Percentiles rank a stretch among this genome's conserved stretches.
phyloP scores from a whole-genome alignment of 2,329 filamentous ascomycete species.

The Ascochyta fabae region DNA sequence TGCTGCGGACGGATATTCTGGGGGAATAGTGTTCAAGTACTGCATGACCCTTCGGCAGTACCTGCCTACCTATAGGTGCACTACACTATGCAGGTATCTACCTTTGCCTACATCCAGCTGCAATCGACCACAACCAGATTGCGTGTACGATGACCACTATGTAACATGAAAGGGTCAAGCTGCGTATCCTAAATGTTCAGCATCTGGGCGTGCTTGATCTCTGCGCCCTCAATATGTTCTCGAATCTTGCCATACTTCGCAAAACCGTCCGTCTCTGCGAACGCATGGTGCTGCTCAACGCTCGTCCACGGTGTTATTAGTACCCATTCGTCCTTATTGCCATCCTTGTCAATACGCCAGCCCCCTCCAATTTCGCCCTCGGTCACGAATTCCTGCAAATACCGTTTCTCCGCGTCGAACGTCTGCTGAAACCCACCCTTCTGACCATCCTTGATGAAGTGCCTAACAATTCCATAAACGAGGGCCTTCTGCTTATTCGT shows the following conservation, averaged over 20 bases:
- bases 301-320: slow-evolving; percentile 50
- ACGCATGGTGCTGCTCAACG: slow-evolving; percentile 45
- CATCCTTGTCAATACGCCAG: slow-evolving; percentile 50
- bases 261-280: slow-evolving; percentile 45
- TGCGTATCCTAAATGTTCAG: slow-evolving; percentile 22
- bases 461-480: slow-evolving; percentile 44
- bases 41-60: neutral
- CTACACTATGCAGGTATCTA: neutral
- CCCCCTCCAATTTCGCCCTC: slow-evolving; percentile 44
- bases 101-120: neutral
- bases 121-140: neutral
- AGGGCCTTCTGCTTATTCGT: neutral
- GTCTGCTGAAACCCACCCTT: slow-evolving; percentile 34
- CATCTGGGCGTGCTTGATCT: slow-evolving; percentile 36
- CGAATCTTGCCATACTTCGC: slow-evolving; percentile 30
- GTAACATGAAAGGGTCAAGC: neutral
- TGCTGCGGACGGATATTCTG: neutral
- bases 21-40: neutral
- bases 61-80: neutral
- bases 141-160: neutral
- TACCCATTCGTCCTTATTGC: slow-evolving; percentile 51
- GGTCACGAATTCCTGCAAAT: slow-evolving; percentile 36
- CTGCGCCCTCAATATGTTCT: slow-evolving; percentile 24
- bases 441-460: slow-evolving; percentile 38
- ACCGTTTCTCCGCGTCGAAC: slow-evolving; percentile 32